A percentile compares a stretch with the other conserved stretches of the same genome.
Conservation (phyloP, 306 rosid species). For the Acacia acuminata region DNA sequence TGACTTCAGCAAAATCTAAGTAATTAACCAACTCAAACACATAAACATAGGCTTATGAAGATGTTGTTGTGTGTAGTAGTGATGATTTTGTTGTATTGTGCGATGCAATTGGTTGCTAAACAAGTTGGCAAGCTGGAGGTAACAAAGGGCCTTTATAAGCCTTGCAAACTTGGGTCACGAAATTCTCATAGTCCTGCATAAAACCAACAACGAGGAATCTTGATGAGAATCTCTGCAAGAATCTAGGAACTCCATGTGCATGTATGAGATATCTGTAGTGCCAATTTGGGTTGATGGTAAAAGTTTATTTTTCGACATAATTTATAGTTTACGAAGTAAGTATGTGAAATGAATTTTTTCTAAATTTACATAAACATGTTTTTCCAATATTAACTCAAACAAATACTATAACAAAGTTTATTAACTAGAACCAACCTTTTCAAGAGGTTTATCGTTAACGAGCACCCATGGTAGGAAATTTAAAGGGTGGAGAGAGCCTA, state of each 20-base stretch:
- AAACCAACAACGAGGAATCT: not conserved
- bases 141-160: slow-evolving; percentile 35
- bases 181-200: slow-evolving; percentile 42
- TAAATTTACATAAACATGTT: too few relatives aligned
- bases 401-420: too few relatives aligned
- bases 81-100: not conserved
- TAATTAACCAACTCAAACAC: not conserved
- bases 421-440: slow-evolving; percentile 28
- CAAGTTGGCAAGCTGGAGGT: slow-evolving; percentile 34
- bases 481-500: slow-evolving; percentile 36
- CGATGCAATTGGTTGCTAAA: not conserved
- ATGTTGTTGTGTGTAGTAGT: not conserved
- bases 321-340: too few relatives aligned
- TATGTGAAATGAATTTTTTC: too few relatives aligned
- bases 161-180: slow-evolving; percentile 34
- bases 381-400: too few relatives aligned
- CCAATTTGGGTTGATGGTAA: too few relatives aligned
- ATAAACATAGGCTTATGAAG: not conserved
- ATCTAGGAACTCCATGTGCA: not conserved
- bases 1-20: too few relatives aligned
- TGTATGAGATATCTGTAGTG: too few relatives aligned
- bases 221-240: not conserved
- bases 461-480: slow-evolving; percentile 52
- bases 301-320: too few relatives aligned
- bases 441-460: slow-evolving; percentile 50